phyloP scores from a whole-genome alignment of 2,329 filamentous ascomycete genomes.

The Microascus cirrosus region DNA sequence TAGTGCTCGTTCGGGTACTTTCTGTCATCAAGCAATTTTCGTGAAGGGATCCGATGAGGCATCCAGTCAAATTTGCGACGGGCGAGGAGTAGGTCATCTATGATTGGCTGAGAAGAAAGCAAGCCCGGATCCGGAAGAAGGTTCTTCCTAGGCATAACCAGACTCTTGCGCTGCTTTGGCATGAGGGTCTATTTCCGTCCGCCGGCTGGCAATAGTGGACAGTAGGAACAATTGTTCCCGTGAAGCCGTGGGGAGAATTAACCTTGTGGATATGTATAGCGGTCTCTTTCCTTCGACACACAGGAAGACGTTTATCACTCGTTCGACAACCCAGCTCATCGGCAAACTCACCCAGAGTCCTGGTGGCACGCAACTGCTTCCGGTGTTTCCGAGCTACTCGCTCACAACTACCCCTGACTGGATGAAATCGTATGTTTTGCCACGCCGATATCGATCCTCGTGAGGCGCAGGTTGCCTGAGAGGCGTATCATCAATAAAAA shows the following conservation, averaged over 20 bases:
- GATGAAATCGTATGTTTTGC: neutral
- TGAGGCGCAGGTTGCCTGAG: neutral
- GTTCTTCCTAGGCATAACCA: neutral
- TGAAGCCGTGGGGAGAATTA: too few relatives aligned
- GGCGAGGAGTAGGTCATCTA: neutral
- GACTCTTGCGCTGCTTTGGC: too few relatives aligned
- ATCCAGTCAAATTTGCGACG: neutral
- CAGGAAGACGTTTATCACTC: too few relatives aligned
- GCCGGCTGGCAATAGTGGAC: too few relatives aligned
- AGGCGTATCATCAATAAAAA: neutral
- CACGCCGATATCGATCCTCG: neutral
- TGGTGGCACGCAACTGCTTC: neutral
- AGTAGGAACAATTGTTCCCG: too few relatives aligned
- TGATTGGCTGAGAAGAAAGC: neutral
- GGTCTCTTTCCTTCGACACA: too few relatives aligned
- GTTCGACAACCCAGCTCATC: too few relatives aligned
- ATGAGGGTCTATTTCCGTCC: too few relatives aligned
- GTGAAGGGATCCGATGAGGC: neutral
- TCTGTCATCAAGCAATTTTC: neutral
- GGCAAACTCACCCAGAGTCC: too few relatives aligned
- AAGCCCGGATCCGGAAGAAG: neutral
- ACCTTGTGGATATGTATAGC: too few relatives aligned
- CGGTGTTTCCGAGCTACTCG: neutral
- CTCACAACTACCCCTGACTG: neutral
- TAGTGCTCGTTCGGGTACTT: neutral